phyloP scores from a whole-genome alignment of 257 asterid genomes.

The Parsonsia alboflavescens region DNA sequence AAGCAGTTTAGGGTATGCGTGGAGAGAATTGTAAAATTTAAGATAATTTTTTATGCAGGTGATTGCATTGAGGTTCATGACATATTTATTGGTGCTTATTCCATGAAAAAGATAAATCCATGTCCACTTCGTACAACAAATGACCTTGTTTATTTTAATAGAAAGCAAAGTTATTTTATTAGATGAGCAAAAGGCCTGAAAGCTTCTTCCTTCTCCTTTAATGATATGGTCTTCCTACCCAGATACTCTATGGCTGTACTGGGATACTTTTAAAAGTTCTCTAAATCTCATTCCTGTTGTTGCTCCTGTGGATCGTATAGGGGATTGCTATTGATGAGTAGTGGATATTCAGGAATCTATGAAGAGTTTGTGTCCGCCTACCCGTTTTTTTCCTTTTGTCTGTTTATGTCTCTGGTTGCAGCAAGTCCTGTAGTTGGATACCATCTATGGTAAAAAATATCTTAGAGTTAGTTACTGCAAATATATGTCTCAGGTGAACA shows the following conservation, averaged over 20 bases:
- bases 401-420: not conserved
- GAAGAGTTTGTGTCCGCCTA: not conserved
- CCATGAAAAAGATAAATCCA: not conserved
- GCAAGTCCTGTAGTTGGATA: not conserved
- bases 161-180: not conserved
- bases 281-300: not conserved
- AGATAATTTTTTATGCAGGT: not conserved
- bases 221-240: not conserved
- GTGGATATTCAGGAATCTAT: not conserved
- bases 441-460: not conserved
- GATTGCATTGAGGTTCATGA: not conserved
- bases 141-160: not conserved
- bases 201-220: not conserved
- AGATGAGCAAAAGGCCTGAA: not conserved
- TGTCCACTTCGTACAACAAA: not conserved
- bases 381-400: not conserved
- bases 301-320: not conserved
- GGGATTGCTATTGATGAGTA: not conserved
- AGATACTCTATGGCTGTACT: not conserved
- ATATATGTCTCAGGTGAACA: not conserved
- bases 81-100: not conserved
- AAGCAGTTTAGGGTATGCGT: not conserved
- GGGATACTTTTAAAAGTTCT: not conserved
- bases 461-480: not conserved
- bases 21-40: too few species aligned